Conservation (phyloP, 441 rosid species). For the Jatropha multifida region DNA sequence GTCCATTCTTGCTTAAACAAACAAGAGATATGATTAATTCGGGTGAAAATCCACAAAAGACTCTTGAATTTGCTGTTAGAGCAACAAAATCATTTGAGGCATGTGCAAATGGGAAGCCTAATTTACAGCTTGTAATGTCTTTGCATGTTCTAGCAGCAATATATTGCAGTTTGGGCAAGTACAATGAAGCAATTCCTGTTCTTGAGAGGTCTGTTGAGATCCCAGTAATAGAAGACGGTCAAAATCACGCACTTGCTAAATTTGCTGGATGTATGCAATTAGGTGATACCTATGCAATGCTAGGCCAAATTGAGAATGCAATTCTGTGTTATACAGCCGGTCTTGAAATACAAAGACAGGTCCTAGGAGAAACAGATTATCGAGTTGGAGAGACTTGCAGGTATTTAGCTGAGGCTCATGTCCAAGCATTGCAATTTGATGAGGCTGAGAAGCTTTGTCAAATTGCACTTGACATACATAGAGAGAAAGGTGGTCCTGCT, state of each 20-base stretch:
- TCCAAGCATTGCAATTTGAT: constrained; percentile 78
- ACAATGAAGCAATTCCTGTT: constrained; percentile 66
- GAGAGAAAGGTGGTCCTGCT: constrained; percentile 51
- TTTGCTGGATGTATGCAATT: constrained; percentile 97
- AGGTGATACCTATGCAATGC: constrained; percentile 77
- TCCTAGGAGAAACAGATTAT: constrained; percentile 65
- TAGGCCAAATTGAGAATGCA: constrained; percentile 87
- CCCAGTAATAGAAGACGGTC: constrained; percentile 70
- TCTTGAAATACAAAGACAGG: constrained; percentile 83
- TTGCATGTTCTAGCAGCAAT: constrained; percentile 75
- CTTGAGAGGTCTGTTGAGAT: constrained; percentile 82
- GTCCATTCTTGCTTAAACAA: constrained; percentile 66
- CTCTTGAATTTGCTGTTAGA: constrained; percentile 56
- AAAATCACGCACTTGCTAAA: constrained; percentile 80
- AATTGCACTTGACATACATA: constrained; percentile 74
- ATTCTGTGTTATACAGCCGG: constrained; percentile 77
- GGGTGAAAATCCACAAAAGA: constrained; percentile 60
- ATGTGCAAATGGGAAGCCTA: constrained; percentile 43
- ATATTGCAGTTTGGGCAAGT: constrained; percentile 60
- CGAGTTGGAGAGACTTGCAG: constrained; percentile 82
- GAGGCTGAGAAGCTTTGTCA: constrained; percentile 77
- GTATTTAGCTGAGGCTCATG: constrained; percentile 79
- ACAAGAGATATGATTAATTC: constrained; percentile 65
- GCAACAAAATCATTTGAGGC: constrained; percentile 66
- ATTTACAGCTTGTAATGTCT: constrained; percentile 71